A percentile compares a stretch with the other conserved stretches of the same genome.
Conservation (phyloP, 1,284 basidiomycete species). For the Tilletia horrida region DNA sequence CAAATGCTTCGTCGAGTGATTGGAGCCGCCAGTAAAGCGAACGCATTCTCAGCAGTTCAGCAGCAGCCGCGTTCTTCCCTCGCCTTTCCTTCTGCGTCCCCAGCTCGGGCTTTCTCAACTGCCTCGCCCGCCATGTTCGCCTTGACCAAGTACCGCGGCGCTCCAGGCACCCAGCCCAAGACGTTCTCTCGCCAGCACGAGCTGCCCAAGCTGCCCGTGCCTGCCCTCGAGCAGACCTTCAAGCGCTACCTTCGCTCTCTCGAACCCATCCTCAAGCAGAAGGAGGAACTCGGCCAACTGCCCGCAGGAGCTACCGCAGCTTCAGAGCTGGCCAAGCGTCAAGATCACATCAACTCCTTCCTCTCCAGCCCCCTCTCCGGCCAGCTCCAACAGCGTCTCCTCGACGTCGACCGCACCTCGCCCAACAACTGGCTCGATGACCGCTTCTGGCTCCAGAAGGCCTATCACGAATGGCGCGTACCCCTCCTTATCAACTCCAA, state of each 20-base stretch:
- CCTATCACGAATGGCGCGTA: conserved; percentile 84
- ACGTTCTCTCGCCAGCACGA: conserved; percentile 56
- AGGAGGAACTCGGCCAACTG: conserved; percentile 61
- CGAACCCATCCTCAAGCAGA: conserved; percentile 69
- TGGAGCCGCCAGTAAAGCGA: not conserved
- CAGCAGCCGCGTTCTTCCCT: not conserved
- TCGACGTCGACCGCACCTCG: conserved; percentile 79
- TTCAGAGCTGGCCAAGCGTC: conserved; percentile 64
- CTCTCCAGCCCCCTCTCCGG: conserved; percentile 67
- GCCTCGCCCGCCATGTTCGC: conserved; percentile 53
- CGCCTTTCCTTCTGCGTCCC: not conserved
- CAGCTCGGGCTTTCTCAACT: conserved; percentile 24
- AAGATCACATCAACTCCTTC: conserved; percentile 71
- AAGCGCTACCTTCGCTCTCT: conserved; percentile 76
- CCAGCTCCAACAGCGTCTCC: conserved; percentile 72
- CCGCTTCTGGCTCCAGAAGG: conserved; percentile 84
- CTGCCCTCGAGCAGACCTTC: conserved; percentile 72
- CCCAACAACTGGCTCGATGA: conserved; percentile 94
- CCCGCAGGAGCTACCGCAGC: conserved; percentile 59
- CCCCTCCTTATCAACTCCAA: conserved; percentile 89
- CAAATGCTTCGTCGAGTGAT: too few relatives aligned
- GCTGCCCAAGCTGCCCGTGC: conserved; percentile 76
- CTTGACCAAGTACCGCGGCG: conserved; percentile 48
- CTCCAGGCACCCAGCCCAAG: conserved; percentile 51
- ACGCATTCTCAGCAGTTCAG: not conserved